These are phyloP conservation scores for Lactarius quietus DNA, from an alignment of 768 basidiomycete species.

Conservation along the genomic window DNA sequence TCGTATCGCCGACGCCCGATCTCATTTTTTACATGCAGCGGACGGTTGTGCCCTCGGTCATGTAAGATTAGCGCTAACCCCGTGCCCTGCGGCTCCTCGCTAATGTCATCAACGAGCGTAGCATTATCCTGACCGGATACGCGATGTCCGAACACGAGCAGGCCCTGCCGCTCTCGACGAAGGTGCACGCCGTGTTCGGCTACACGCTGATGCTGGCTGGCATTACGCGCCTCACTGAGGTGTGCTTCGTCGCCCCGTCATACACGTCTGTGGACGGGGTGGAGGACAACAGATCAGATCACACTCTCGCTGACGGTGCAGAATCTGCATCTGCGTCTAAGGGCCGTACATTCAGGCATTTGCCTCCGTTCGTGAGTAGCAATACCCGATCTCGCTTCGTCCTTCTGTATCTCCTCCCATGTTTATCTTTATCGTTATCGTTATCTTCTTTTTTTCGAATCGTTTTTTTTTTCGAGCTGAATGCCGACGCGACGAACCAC, in stretches of 20 bases:
- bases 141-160: slow-evolving; percentile 91
- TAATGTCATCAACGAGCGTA: slow-evolving; percentile 30
- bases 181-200: slow-evolving; percentile 87
- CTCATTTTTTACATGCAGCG: slow-evolving; percentile 41
- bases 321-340: slow-evolving; percentile 29
- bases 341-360: slow-evolving; percentile 69
- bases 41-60: slow-evolving; percentile 74
- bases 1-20: slow-evolving; percentile 9
- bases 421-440: not conserved
- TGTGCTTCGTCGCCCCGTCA: slow-evolving; percentile 65
- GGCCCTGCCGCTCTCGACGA: slow-evolving; percentile 75
- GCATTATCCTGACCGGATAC: slow-evolving; percentile 89
- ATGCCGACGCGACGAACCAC: slow-evolving; percentile 69
- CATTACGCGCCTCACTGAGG: slow-evolving; percentile 71
- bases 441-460: no score
- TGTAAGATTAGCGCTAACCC: slow-evolving; percentile 46
- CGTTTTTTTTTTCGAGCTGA: no score
- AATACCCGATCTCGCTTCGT: not conserved
- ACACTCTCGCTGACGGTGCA: slow-evolving; percentile 51
- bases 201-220: slow-evolving; percentile 83
- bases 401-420: not conserved
- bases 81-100: slow-evolving; percentile 5
- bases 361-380: slow-evolving; percentile 80
- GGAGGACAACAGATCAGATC: slow-evolving; percentile 62
- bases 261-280: slow-evolving; percentile 35